phyloP scores from a whole-genome alignment of 257 asterid genomes.

The Solanum verrucosum region DNA sequence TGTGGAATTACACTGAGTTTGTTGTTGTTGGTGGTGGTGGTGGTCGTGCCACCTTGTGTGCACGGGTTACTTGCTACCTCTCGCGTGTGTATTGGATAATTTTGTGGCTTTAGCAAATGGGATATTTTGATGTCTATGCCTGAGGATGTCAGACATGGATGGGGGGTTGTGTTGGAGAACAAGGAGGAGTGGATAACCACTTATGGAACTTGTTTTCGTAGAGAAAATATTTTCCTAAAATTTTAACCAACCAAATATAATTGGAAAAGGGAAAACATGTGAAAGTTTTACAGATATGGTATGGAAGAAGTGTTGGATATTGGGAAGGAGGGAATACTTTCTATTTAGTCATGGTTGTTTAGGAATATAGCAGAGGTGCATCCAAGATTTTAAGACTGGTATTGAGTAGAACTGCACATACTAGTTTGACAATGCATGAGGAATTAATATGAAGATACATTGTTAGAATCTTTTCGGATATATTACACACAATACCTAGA shows the following conservation, averaged over 20 bases:
- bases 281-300: not conserved
- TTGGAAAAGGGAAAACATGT: not conserved
- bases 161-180: not conserved
- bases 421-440: not conserved
- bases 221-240: not conserved
- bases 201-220: not conserved
- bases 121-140: not conserved
- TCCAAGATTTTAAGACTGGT: not conserved
- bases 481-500: not conserved
- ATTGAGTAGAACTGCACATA: not conserved
- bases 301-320: not conserved
- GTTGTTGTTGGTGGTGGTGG: not conserved
- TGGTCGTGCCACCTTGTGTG: not conserved
- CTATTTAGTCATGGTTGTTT: not conserved
- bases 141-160: not conserved
- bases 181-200: not conserved
- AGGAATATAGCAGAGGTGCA: not conserved
- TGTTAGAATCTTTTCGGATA: not conserved
- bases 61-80: not conserved
- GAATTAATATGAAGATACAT: not conserved
- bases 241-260: not conserved
- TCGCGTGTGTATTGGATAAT: not conserved
- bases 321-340: not conserved
- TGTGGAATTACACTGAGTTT: not conserved
- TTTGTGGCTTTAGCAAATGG: not conserved